Evolutionary conservation across 495 filamentous ascomycete species (phyloP).

Genomic region (Evernia prunastri): DNA sequence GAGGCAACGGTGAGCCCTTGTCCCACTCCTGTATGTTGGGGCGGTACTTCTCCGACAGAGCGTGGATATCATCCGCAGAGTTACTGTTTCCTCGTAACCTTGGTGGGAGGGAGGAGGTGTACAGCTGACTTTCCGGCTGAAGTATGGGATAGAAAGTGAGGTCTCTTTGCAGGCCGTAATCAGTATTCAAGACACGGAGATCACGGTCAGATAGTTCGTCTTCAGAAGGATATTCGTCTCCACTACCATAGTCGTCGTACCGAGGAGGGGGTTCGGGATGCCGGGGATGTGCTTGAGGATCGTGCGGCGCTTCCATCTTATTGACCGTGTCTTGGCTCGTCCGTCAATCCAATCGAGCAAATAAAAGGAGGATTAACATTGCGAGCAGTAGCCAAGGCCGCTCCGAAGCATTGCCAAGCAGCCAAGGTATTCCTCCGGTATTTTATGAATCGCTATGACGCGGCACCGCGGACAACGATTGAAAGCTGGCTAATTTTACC

Average conservation of each 20-base stretch:
- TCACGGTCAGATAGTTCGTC: conserved; percentile 21
- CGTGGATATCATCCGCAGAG: conserved; percentile 13
- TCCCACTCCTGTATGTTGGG: conserved; percentile 9
- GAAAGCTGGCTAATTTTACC: too few relatives aligned
- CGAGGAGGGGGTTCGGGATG: conserved; percentile 1
- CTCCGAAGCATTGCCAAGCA: conserved; percentile 7
- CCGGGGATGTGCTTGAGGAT: background rate
- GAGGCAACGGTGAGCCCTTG: background rate
- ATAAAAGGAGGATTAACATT: background rate
- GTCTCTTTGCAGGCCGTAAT: conserved; percentile 20
- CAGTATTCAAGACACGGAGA: conserved; percentile 20
- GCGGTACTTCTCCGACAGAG: conserved; percentile 13
- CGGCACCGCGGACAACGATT: too few relatives aligned
- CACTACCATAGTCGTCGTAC: background rate
- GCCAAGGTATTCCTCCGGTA: background rate
- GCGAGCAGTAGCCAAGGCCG: conserved; percentile 4
- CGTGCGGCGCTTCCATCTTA: conserved; percentile 9
- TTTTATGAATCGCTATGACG: too few relatives aligned
- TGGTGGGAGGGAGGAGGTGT: conserved; percentile 1
- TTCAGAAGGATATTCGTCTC: conserved; percentile 21
- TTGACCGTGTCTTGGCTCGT: background rate
- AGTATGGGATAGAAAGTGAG: conserved; percentile 14
- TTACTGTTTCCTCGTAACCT: conserved; percentile 1
- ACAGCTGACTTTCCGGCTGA: conserved; percentile 5
- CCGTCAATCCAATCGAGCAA: background rate